These are phyloP conservation scores for Collybia sordida DNA, from an alignment of 768 basidiomycete genomes.

Conservation along the genomic window DNA sequence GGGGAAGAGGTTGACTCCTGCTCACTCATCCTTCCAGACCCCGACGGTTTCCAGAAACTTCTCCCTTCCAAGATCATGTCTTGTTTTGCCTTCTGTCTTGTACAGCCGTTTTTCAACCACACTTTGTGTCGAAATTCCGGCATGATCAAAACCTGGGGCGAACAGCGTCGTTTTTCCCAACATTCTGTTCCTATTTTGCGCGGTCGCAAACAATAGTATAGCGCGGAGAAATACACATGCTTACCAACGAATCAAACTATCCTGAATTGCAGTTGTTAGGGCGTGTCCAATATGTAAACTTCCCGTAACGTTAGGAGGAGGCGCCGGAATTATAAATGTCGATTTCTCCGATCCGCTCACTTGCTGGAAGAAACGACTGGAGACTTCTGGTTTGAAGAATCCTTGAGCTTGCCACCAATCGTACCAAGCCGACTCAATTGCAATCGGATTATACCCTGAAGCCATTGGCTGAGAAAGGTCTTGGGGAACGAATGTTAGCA, in stretches of 20 bases:
- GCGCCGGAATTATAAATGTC: conserved; percentile 81
- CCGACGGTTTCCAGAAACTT: conserved; percentile 87
- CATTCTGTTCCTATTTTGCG: conserved; percentile 85
- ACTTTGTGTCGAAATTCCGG: conserved; percentile 96
- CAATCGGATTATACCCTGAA: conserved; percentile 91
- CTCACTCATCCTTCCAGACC: conserved; percentile 97
- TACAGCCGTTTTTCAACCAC: conserved; percentile 93
- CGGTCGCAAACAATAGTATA: neutral
- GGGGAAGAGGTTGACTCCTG: neutral
- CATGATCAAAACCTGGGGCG: conserved; percentile 96
- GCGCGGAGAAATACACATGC: conserved; percentile 20
- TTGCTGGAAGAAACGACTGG: conserved; percentile 44
- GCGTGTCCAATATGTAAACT: conserved; percentile 95
- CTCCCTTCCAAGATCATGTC: conserved; percentile 95
- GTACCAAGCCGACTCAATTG: conserved; percentile 95
- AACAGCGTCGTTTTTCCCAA: conserved; percentile 87
- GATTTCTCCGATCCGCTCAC: conserved; percentile 63
- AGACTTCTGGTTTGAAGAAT: conserved; percentile 72
- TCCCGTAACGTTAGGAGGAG: conserved; percentile 97
- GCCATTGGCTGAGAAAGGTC: conserved; percentile 89
- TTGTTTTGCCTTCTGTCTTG: conserved; percentile 77
- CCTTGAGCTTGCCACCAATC: conserved; percentile 96
- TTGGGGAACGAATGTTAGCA: conserved; percentile 27
- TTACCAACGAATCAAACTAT: conserved; percentile 84
- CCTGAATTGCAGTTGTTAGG: conserved; percentile 89